A percentile compares a stretch with the other conserved stretches of the same genome.
Evolutionary conservation across 371 early-diverging fungal species (phyloP).

Genomic region (Rhizopus delemar): DNA sequence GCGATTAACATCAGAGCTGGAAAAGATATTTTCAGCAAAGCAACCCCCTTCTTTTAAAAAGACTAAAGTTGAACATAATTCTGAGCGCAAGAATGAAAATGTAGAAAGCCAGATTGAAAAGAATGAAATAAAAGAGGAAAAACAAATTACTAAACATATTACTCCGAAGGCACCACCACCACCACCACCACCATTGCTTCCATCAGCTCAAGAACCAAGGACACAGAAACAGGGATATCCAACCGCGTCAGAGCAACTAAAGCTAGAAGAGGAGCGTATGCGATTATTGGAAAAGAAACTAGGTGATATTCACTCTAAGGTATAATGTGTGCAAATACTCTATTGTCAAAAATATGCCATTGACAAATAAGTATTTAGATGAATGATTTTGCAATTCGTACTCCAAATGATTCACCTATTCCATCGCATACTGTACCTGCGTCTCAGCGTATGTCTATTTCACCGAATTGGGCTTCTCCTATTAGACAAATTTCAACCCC

Average conservation of each 20-base stretch:
- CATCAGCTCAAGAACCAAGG: not conserved
- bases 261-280: conserved; percentile 3
- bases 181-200: conserved; percentile 4
- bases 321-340: not conserved
- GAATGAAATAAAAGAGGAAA: not conserved
- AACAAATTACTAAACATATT: not conserved
- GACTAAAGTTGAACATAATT: not conserved
- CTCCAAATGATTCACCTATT: not conserved
- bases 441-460: not conserved
- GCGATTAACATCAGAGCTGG: conserved; percentile 13
- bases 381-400: not conserved
- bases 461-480: not conserved
- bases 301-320: not conserved
- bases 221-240: not conserved
- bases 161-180: not conserved
- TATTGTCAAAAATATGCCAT: not conserved
- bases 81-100: not conserved
- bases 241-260: not conserved
- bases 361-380: not conserved
- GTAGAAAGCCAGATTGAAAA: not conserved
- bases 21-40: conserved; percentile 1
- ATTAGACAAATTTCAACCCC: not conserved
- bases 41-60: not conserved
- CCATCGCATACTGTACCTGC: not conserved
- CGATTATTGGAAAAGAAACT: conserved; percentile 1